Evolutionary conservation across 345 rosid species (phyloP).

Genomic region (Eucalyptus cloeziana): DNA sequence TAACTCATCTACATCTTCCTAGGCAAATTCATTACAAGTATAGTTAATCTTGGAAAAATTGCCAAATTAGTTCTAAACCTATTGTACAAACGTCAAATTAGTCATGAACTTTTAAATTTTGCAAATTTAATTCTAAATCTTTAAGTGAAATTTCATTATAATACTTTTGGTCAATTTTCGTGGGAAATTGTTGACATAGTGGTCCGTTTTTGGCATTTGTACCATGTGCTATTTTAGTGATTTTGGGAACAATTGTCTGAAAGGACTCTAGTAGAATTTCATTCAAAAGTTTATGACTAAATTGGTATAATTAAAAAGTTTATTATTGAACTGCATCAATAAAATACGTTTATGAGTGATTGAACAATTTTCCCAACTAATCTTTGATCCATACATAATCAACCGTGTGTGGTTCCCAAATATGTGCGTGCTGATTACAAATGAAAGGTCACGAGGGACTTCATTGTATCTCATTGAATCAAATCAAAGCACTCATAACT

Average conservation of each 20-base stretch:
- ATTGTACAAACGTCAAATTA: background rate
- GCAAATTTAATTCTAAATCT: too few relatives aligned
- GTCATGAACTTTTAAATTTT: too few relatives aligned
- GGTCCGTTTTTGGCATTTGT: background rate
- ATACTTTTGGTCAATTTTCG: background rate
- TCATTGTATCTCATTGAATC: background rate
- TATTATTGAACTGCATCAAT: too few relatives aligned
- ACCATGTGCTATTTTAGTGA: background rate
- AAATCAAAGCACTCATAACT: background rate
- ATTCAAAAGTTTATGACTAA: too few relatives aligned
- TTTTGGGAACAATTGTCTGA: background rate
- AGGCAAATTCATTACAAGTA: background rate
- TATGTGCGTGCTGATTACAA: background rate
- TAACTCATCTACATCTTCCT: background rate
- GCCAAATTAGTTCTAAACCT: background rate
- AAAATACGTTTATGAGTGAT: background rate
- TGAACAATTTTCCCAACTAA: background rate
- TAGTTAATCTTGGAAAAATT: too few relatives aligned
- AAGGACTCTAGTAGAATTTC: background rate
- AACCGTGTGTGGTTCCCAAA: background rate
- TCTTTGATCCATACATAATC: background rate
- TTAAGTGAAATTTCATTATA: background rate
- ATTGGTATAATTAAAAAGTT: too few relatives aligned
- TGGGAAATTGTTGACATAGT: background rate
- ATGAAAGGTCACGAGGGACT: background rate